phyloP scores from a whole-genome alignment of 805 yeast species.

The Blastobotrys terrestris region DNA sequence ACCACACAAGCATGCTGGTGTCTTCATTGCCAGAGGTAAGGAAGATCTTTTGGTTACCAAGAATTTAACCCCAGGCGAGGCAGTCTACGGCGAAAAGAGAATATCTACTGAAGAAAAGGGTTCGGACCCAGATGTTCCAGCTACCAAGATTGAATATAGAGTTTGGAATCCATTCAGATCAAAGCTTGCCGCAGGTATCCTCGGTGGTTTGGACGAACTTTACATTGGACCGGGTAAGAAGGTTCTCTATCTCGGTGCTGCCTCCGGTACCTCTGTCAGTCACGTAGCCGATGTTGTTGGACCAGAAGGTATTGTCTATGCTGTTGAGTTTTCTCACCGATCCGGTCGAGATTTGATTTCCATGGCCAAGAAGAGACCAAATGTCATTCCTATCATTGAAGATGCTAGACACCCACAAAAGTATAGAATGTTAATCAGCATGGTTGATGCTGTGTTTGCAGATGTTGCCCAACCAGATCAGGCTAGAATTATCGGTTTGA shows the following conservation, averaged over 20 bases:
- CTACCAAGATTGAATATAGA: slow-evolving; percentile 95
- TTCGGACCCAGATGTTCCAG: slow-evolving; percentile 55
- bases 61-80: slow-evolving; percentile 97
- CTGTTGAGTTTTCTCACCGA: slow-evolving; percentile 99
- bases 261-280: slow-evolving; percentile 98
- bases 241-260: slow-evolving; percentile 97
- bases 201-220: slow-evolving; percentile 98
- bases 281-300: slow-evolving; percentile 98
- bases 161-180: slow-evolving; percentile 99
- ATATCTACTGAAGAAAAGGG: slow-evolving; percentile 89
- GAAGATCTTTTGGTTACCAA: slow-evolving; percentile 97
- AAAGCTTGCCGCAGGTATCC: slow-evolving; percentile 98
- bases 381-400: slow-evolving; percentile 96
- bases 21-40: slow-evolving; percentile 98
- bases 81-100: slow-evolving; percentile 98
- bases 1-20: slow-evolving; percentile 98
- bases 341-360: slow-evolving; percentile 99
- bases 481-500: slow-evolving; percentile 98
- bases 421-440: slow-evolving; percentile 97
- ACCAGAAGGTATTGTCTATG: slow-evolving; percentile 98
- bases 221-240: slow-evolving; percentile 98
- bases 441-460: slow-evolving; percentile 98
- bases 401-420: slow-evolving; percentile 99
- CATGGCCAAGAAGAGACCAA: slow-evolving; percentile 99
- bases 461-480: slow-evolving; percentile 99